These are phyloP conservation scores for Trapa bicornis DNA, from an alignment of 345 rosid species.

Conservation along the genomic window DNA sequence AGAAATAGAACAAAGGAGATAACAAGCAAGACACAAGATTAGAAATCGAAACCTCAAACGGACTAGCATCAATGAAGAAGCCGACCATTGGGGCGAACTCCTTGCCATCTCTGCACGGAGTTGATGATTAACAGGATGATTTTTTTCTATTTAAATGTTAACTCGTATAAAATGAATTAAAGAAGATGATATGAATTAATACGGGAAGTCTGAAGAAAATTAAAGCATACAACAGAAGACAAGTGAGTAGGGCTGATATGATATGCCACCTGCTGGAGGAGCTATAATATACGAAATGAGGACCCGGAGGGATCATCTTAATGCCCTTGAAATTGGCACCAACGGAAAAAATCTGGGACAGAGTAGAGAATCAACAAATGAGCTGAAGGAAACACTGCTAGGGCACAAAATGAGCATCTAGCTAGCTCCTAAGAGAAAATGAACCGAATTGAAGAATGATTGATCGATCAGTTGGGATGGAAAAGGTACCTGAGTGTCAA, in stretches of 20 bases:
- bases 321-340: constrained; percentile 79
- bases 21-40: background rate
- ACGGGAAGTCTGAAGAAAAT: background rate
- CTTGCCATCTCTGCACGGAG: constrained; percentile 51
- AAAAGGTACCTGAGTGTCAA: constrained; percentile 62
- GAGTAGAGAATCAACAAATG: background rate
- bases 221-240: background rate
- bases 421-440: background rate
- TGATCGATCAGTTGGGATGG: background rate
- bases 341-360: constrained; percentile 45
- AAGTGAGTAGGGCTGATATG: background rate
- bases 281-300: constrained; percentile 73
- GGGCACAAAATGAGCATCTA: background rate
- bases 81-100: constrained; percentile 78
- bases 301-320: constrained; percentile 94
- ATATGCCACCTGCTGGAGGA: constrained; percentile 48
- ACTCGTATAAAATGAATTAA: background rate
- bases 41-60: constrained; percentile 39
- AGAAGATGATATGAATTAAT: background rate
- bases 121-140: background rate
- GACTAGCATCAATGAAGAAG: constrained; percentile 50
- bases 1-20: background rate
- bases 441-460: background rate
- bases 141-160: background rate
- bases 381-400: background rate